Percentiles rank a stretch among this genome's conserved stretches.
These are phyloP conservation scores for Rhizophora mangle DNA, from an alignment of 345 rosid species.

Conservation along the genomic window DNA sequence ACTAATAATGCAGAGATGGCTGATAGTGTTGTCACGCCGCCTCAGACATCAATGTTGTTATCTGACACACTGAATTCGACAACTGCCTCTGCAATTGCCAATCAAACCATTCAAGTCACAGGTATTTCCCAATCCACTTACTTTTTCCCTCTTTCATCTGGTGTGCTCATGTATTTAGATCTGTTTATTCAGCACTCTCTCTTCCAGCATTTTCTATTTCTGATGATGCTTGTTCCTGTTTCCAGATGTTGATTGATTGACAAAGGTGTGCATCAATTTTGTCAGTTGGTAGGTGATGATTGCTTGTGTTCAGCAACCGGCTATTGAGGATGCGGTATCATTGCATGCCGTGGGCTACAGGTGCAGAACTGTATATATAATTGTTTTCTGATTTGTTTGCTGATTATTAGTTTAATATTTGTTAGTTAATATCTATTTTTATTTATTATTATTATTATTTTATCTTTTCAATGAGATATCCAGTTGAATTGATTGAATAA, in stretches of 20 bases:
- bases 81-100: conserved; percentile 16
- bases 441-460: neutral
- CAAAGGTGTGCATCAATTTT: conserved; percentile 30
- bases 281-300: conserved; percentile 4
- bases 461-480: conserved; percentile 12
- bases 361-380: conserved; percentile 30
- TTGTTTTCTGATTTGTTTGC: neutral
- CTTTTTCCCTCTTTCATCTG: neutral
- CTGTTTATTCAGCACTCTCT: neutral
- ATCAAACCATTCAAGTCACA: conserved; percentile 31
- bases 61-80: conserved; percentile 22
- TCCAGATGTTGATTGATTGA: conserved; percentile 13
- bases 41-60: conserved; percentile 62
- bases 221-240: neutral
- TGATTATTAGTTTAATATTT: neutral
- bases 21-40: conserved; percentile 56
- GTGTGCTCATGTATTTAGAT: neutral
- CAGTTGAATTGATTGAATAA: conserved; percentile 18
- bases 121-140: conserved; percentile 31
- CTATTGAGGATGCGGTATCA: conserved; percentile 5
- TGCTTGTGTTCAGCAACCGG: conserved; percentile 8
- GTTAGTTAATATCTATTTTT: conserved; percentile 11
- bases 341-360: conserved; percentile 12
- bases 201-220: neutral
- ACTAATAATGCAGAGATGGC: conserved; percentile 36